Conservation (phyloP, 768 basidiomycete genomes). For the Porpolomopsis calyptriformis region DNA sequence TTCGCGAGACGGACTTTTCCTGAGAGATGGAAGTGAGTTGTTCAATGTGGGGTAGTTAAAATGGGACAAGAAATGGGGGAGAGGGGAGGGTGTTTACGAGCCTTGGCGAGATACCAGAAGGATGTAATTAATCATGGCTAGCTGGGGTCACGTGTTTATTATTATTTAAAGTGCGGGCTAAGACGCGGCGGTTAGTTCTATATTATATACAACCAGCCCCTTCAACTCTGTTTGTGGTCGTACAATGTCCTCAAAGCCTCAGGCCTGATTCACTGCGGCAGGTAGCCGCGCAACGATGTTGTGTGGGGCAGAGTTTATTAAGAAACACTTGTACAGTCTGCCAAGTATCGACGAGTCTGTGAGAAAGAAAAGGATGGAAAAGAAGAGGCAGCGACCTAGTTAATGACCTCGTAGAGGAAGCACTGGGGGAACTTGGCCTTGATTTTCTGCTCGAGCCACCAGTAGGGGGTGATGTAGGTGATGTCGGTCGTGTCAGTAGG, state of each 20-base stretch:
- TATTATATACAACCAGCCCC: too few species aligned
- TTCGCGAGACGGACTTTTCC: slow-evolving; percentile 92
- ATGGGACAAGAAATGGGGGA: slow-evolving; percentile 3
- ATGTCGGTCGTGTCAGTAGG: background rate
- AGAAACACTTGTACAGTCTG: background rate
- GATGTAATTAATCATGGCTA: slow-evolving; percentile 78
- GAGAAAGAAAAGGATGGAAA: background rate
- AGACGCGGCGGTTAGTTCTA: too few species aligned
- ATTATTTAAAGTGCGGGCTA: too few species aligned
- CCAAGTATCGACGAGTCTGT: too few species aligned
- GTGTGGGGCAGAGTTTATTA: background rate
- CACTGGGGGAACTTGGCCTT: slow-evolving; percentile 16
- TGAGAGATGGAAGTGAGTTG: slow-evolving; percentile 20
- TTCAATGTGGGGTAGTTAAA: too few species aligned
- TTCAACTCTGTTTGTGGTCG: too few species aligned
- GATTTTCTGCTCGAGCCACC: slow-evolving; percentile 18
- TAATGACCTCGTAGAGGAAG: slow-evolving; percentile 11
- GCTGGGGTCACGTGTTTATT: too few species aligned
- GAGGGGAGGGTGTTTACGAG: slow-evolving; percentile 17
- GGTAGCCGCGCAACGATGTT: background rate
- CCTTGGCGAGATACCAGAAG: slow-evolving; percentile 92
- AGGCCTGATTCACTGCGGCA: background rate
- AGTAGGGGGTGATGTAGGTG: slow-evolving; percentile 13
- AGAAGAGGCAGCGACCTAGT: background rate
- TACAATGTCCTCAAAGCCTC: too few species aligned